Evolutionary conservation across 805 yeast genomes (phyloP), one percentile per base, ranked within the genome.

Genomic region (Monosporozyma siamensis): DNA sequence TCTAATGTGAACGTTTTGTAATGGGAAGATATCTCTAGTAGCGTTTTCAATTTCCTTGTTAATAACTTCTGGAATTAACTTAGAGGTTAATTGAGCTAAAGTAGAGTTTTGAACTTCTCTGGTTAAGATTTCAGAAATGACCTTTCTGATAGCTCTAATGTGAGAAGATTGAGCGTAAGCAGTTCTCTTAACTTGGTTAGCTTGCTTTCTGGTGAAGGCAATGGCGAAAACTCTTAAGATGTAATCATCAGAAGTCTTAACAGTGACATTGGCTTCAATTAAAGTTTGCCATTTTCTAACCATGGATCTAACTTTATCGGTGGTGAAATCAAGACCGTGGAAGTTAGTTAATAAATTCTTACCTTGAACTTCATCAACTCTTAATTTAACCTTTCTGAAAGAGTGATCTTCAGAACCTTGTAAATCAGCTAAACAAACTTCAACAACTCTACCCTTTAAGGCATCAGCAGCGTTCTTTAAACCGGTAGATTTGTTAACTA

Each of bases 331-430:
- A 72, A 89, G 72, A 66, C 97, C 97, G 79, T 89, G 96, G 92
- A 89, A 89, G 92, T 89, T 89, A 78, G 97, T 89, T 69, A 89
- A 78, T 67, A 89, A 79, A 82, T 88, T 87, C 77, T 87, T 86
- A 76, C 97, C 97, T 77, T 90, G 96, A 61, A 89, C 95, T 76
- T 90, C 97, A 66, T 89, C 97, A 64, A 90, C 95, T 77, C 97
- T 88, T 74, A 89, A 84, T 74, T 83, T 86, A 67, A 89, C 75
- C 76, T 89, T 88, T 81, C 95, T 90, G 86, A 82, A 83, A 55
- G 97, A 80, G 80, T 89, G 95, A 77, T 90, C 97, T 79, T 90
- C 97, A 65, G 94, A 85, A 66, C 95, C 95, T 77, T 89, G 97
- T 68, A 89, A 80, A 73, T 89, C 97, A 63, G 97, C 97, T 59